Evolutionary conservation across 306 rosid species (phyloP).

Genomic region (Lathyrus aphaca): DNA sequence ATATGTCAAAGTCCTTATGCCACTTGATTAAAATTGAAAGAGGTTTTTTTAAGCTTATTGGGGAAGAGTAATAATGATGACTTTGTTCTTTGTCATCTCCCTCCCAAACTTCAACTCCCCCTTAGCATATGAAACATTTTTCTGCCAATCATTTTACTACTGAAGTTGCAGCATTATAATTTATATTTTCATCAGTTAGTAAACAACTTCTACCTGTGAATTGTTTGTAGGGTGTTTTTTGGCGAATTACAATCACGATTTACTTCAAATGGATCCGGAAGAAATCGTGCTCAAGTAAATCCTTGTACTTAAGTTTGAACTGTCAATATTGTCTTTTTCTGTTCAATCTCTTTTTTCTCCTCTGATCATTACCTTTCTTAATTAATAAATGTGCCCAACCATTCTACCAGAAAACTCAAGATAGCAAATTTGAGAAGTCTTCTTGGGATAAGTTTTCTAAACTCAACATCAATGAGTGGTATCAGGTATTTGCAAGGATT

Average conservation of each 20-base stretch:
- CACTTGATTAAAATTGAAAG: slow-evolving; percentile 14
- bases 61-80: slow-evolving; percentile 20
- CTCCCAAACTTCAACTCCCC: neutral
- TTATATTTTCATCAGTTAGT: slow-evolving; percentile 13
- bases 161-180: slow-evolving; percentile 21
- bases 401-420: slow-evolving; percentile 55
- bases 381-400: slow-evolving; percentile 36
- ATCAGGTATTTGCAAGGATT: slow-evolving; percentile 50
- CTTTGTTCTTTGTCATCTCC: neutral
- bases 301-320: slow-evolving; percentile 31
- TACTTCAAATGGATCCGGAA: slow-evolving; percentile 57
- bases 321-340: slow-evolving; percentile 33
- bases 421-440: slow-evolving; percentile 55
- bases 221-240: slow-evolving; percentile 67
- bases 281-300: slow-evolving; percentile 66
- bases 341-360: slow-evolving; percentile 32
- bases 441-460: slow-evolving; percentile 68
- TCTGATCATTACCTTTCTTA: slow-evolving; percentile 20
- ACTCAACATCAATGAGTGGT: slow-evolving; percentile 54
- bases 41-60: neutral
- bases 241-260: slow-evolving; percentile 64
- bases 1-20: slow-evolving; percentile 8
- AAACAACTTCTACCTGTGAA: slow-evolving; percentile 27
- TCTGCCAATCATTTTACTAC: slow-evolving; percentile 25
- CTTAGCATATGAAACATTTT: slow-evolving; percentile 29